Evolutionary conservation across 306 rosid species (phyloP).

Genomic region (Prunus mume): DNA sequence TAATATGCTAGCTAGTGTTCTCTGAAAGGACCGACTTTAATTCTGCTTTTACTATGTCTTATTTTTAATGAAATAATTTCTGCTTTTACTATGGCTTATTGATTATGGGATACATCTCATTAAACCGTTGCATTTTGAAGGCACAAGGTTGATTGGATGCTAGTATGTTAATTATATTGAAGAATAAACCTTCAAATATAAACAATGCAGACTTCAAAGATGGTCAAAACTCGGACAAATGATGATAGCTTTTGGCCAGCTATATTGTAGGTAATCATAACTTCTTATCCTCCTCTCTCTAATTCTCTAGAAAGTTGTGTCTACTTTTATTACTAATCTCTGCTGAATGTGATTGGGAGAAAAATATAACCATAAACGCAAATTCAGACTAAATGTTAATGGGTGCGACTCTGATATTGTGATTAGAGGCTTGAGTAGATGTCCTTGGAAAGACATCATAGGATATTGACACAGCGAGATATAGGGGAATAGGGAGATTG

Average conservation of each 20-base stretch:
- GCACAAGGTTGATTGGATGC: conserved; percentile 41
- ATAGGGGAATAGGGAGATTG: too few relatives aligned
- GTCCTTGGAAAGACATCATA: neutral
- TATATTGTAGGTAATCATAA: neutral
- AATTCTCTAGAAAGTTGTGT: neutral
- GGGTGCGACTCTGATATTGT: neutral
- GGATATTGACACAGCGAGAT: too few relatives aligned
- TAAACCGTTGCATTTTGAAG: conserved; percentile 26
- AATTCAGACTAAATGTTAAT: neutral
- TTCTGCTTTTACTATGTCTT: neutral
- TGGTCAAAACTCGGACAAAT: neutral
- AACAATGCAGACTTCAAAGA: conserved; percentile 7
- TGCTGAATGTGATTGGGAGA: neutral
- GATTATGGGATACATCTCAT: neutral
- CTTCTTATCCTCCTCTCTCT: neutral
- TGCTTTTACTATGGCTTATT: neutral
- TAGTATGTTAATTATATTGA: conserved; percentile 22
- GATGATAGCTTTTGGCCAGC: neutral
- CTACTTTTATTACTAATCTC: neutral
- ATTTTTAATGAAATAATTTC: neutral
- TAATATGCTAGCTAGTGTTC: neutral
- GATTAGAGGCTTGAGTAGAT: neutral
- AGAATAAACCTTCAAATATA: conserved; percentile 9
- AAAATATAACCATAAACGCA: neutral
- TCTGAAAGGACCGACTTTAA: neutral